phyloP scores from a whole-genome alignment of 495 filamentous ascomycete genomes.

The Glonium stellatum region DNA sequence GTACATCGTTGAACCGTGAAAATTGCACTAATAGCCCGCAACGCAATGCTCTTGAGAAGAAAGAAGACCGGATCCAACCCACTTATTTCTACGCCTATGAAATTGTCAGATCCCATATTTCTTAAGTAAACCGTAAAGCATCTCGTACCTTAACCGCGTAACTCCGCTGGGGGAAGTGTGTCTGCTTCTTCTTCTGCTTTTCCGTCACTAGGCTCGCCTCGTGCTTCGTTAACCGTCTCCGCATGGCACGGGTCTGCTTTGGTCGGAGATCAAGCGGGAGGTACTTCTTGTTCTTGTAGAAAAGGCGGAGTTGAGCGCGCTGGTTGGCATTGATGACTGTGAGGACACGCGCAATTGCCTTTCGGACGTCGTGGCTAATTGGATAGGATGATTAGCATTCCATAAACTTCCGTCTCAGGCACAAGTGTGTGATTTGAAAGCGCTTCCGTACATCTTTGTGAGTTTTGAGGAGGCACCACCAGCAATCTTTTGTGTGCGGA shows the following conservation, averaged over 20 bases:
- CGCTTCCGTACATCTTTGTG: conserved; percentile 42
- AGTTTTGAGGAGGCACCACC: conserved; percentile 88
- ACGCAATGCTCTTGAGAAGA: conserved; percentile 2
- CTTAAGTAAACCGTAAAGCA: not conserved
- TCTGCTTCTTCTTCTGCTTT: conserved; percentile 88
- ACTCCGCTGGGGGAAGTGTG: conserved; percentile 97
- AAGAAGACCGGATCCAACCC: not conserved
- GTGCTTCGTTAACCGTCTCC: conserved; percentile 82
- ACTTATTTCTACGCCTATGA: not conserved
- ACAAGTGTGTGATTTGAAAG: not conserved
- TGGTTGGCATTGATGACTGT: conserved; percentile 99
- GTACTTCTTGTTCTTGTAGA: conserved; percentile 99
- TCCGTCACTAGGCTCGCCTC: conserved; percentile 73
- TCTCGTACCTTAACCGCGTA: conserved; percentile 88
- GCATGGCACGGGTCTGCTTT: conserved; percentile 80
- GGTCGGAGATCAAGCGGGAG: conserved; percentile 86
- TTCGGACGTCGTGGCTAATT: conserved; percentile 91
- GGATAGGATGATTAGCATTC: not conserved
- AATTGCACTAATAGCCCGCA: not conserved
- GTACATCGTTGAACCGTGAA: conserved; percentile 2
- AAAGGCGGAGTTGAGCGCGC: conserved; percentile 91
- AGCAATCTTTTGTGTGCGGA: conserved; percentile 91
- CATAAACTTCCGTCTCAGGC: not conserved
- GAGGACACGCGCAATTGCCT: conserved; percentile 95
- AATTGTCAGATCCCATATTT: too few species aligned